A percentile compares a stretch with the other conserved stretches of the same genome.
Evolutionary conservation across 805 yeast genomes (phyloP).

Genomic region (Brettanomyces nanus): DNA sequence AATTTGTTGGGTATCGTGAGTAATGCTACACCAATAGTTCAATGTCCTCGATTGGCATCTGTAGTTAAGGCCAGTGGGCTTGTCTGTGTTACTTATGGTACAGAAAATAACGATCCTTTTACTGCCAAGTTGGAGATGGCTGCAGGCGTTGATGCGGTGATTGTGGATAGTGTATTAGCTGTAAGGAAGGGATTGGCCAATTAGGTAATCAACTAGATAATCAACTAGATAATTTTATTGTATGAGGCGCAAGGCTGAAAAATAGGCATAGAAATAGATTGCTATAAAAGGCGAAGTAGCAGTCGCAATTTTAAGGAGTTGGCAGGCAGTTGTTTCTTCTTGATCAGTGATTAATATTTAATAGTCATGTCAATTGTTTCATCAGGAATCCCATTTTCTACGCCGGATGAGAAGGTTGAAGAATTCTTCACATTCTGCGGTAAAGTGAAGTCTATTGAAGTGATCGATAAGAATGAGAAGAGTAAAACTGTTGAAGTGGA

Average conservation of each 20-base stretch:
- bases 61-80: constrained; percentile 89
- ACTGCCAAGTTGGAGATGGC: constrained; percentile 78
- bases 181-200: constrained; percentile 86
- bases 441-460: constrained; percentile 30
- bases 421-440: constrained; percentile 79
- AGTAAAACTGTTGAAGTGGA: constrained; percentile 37
- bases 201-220: too few relatives aligned
- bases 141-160: constrained; percentile 98
- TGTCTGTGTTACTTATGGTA: constrained; percentile 90
- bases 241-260: too few relatives aligned
- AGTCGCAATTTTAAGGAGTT: too few relatives aligned
- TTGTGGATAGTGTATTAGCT: constrained; percentile 89
- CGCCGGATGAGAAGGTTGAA: constrained; percentile 41
- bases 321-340: too few relatives aligned
- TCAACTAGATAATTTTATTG: too few relatives aligned
- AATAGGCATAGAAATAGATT: too few relatives aligned
- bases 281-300: too few relatives aligned
- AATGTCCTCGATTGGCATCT: constrained; percentile 80
- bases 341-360: too few relatives aligned
- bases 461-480: constrained; percentile 23
- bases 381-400: constrained; percentile 43
- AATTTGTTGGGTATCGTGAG: constrained; percentile 85
- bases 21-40: constrained; percentile 79
- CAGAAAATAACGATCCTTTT: constrained; percentile 74
- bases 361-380: constrained; percentile 54